These are phyloP conservation scores for Misopates orontium DNA, from an alignment of 257 asterid species.

Conservation along the genomic window DNA sequence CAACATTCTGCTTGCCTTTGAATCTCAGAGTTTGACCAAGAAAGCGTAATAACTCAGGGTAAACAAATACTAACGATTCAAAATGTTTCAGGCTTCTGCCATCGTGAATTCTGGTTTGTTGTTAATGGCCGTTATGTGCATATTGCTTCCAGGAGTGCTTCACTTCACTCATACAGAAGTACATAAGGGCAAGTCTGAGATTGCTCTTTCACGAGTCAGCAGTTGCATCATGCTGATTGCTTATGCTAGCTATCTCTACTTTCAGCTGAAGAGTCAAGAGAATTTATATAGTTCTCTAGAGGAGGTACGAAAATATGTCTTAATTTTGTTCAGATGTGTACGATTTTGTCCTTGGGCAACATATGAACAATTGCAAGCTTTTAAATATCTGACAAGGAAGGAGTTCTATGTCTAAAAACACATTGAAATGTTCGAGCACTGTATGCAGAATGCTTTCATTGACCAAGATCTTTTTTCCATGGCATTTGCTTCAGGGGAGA, in stretches of 20 bases:
- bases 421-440: not conserved
- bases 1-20: not conserved
- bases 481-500: conserved; percentile 42
- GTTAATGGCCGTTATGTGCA: conserved; percentile 97
- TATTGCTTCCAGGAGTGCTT: conserved; percentile 89
- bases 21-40: no score
- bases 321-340: conserved; percentile 1
- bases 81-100: conserved; percentile 74
- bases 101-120: conserved; percentile 87
- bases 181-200: conserved; percentile 83
- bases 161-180: conserved; percentile 89
- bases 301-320: conserved; percentile 45
- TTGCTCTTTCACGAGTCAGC: conserved; percentile 92
- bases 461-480: conserved; percentile 5
- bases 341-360: not conserved
- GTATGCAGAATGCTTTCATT: conserved; percentile 1
- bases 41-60: not conserved
- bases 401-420: not conserved
- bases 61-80: conserved; percentile 31
- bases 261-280: conserved; percentile 85
- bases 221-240: conserved; percentile 94
- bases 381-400: not conserved
- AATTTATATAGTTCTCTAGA: conserved; percentile 51
- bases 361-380: not conserved
- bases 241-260: conserved; percentile 88